Conservation (phyloP, 1,284 basidiomycete genomes). For the Ceratobasidium sp. region DNA sequence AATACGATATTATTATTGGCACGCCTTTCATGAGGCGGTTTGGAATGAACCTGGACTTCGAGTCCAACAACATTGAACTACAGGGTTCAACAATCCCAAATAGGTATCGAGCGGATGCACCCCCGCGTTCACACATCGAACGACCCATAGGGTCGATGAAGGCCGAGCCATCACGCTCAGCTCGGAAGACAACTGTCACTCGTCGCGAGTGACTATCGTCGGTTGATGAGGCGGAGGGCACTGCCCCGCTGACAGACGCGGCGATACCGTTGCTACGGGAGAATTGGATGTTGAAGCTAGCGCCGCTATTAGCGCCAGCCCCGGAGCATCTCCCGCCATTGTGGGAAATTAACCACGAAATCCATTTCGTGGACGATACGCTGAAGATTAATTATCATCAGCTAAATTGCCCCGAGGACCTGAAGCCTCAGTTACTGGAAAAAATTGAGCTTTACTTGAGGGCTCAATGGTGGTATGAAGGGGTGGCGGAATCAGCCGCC, state of each 20-base stretch:
- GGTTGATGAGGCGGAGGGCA: too few relatives aligned
- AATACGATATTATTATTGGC: constrained; percentile 56
- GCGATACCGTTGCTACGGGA: not conserved
- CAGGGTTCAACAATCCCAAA: too few relatives aligned
- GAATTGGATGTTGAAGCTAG: not conserved
- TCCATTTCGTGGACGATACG: constrained; percentile 36
- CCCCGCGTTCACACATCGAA: too few relatives aligned
- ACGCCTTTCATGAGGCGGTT: constrained; percentile 55
- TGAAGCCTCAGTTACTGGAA: constrained; percentile 42
- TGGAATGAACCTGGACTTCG: not conserved
- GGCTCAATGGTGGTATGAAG: constrained; percentile 55
- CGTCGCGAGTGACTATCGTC: too few relatives aligned
- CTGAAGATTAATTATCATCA: not conserved
- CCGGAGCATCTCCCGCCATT: constrained; percentile 16
- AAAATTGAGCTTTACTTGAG: constrained; percentile 50
- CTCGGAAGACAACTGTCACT: too few relatives aligned
- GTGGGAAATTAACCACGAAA: constrained; percentile 39
- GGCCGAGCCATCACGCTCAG: too few relatives aligned
- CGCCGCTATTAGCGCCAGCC: not conserved
- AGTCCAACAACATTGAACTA: too few relatives aligned
- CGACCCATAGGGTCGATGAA: too few relatives aligned
- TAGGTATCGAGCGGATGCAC: too few relatives aligned
- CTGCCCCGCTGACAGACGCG: not conserved
- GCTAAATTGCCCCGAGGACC: constrained; percentile 21
- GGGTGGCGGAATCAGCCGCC: constrained; percentile 53